These are phyloP conservation scores for Aaosphaeria arxii DNA, from an alignment of 2,329 filamentous ascomycete species.

Conservation along the genomic window DNA sequence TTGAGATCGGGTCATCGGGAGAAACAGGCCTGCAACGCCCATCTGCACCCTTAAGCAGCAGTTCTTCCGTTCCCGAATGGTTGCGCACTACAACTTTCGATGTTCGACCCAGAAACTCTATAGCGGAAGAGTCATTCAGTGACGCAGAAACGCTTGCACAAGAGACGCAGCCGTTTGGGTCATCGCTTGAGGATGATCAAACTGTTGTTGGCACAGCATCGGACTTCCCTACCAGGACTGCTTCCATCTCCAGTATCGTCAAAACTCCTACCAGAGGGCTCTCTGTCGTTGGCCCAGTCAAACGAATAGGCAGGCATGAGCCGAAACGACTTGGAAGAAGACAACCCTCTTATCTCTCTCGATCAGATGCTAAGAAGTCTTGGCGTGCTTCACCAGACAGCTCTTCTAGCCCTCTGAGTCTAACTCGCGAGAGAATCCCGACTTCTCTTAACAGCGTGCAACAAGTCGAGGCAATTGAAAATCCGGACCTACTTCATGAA, in stretches of 20 bases:
- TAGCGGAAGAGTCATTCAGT: constrained; percentile 23
- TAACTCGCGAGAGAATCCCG: too few species aligned
- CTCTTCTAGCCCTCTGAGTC: neutral
- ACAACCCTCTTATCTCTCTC: constrained; percentile 11
- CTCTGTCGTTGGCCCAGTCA: constrained; percentile 24
- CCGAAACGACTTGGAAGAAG: constrained; percentile 8
- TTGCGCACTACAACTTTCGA: constrained; percentile 3
- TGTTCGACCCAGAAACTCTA: constrained; percentile 5
- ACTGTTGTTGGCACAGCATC: constrained; percentile 13
- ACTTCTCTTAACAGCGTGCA: too few species aligned
- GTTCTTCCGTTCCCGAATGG: constrained; percentile 10
- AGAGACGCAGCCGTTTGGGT: constrained; percentile 14
- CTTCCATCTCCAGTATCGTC: constrained; percentile 22
- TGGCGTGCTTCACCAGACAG: constrained; percentile 7
- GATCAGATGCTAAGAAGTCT: constrained; percentile 24
- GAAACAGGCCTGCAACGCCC: constrained; percentile 13
- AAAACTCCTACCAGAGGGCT: constrained; percentile 28
- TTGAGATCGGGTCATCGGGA: constrained; percentile 24
- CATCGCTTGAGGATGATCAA: constrained; percentile 14
- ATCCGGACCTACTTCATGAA: too few species aligned
- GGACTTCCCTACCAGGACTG: constrained; percentile 10
- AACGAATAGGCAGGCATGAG: constrained; percentile 14
- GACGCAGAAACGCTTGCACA: constrained; percentile 27
- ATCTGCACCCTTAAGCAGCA: neutral
- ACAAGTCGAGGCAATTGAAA: too few species aligned